Evolutionary conservation across 2,329 filamentous ascomycete genomes (phyloP).

Genomic region (Fusarium beomiforme): DNA sequence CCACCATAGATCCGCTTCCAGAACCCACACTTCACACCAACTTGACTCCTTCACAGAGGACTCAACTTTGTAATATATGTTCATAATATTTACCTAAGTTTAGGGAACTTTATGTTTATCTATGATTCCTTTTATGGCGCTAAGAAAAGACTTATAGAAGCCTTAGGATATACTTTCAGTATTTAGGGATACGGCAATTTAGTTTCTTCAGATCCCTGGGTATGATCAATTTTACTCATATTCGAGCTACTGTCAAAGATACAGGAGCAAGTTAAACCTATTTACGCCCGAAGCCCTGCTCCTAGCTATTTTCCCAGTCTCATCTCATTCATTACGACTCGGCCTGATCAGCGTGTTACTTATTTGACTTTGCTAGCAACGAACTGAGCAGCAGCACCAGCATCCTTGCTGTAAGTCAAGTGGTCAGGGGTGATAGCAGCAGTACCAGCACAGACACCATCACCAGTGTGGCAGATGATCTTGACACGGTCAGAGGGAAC

Average conservation of each 20-base stretch:
- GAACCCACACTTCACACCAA: not conserved
- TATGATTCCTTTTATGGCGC: no score
- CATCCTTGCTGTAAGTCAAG: constrained; percentile 44
- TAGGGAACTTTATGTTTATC: no score
- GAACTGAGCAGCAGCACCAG: constrained; percentile 43
- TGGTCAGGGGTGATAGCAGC: constrained; percentile 42
- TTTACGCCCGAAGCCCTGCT: not conserved
- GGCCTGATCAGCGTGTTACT: not conserved
- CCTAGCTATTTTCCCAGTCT: not conserved
- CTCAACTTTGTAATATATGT: no score
- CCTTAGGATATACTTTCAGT: no score
- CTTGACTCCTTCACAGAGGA: not conserved
- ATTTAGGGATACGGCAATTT: no score
- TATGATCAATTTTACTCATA: not conserved
- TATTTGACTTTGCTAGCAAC: constrained; percentile 38
- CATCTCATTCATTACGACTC: not conserved
- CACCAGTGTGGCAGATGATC: constrained; percentile 48
- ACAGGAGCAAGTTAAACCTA: not conserved
- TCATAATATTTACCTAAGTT: no score
- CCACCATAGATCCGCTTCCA: not conserved
- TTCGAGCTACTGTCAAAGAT: not conserved
- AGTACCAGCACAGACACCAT: constrained; percentile 46
- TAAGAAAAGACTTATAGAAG: not conserved
- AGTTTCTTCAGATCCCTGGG: not conserved
- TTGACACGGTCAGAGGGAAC: constrained; percentile 33